Evolutionary conservation across 2,329 filamentous ascomycete species (phyloP), one percentile per base, ranked within the genome.

Genomic region (Claviceps pusilla): DNA sequence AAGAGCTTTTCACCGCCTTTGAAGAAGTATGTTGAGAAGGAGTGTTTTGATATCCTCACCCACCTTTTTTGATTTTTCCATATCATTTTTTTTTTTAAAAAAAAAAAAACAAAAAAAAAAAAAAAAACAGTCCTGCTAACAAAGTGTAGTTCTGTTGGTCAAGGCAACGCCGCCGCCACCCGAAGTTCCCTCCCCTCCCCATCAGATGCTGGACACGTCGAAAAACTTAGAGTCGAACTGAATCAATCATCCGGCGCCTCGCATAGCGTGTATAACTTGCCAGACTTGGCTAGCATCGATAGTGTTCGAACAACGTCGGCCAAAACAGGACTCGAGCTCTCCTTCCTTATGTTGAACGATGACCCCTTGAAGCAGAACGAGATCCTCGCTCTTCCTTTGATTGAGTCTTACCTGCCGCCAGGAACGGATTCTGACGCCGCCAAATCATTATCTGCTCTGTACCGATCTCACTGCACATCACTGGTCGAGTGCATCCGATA

Each of bases 401-500:
- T 98, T 61, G 82, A 87, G 58, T 76, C 80, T 5, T 95, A 89
- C 65, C 75, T 95, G 2, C 90, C 91, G 1, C 71, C 73, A 2
- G 86, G 87, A 54, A 95, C 90, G 7, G 93, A 98, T 66, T 75
- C 79, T 0, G 91, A 97, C 64, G 86, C 89, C 7, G 90, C 89
- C 31, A 87, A 87, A 62, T 90, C 89, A 4, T 74, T 98, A 28
- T 82, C 83, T 42, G 90, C 91, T 4, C 76, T 97, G 29, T 98
- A 98, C 66, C 83, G 89, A 51, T 93, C 91, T 3, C 91, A 97
- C 66, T 95, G 90, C 67, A 96, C 93, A 14, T 96, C 90, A 0
- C 78, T 98, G 5, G 86, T 98, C 37, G 93, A 98, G 69, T 91
- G 89, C 62, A 89, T 98, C 57, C 86, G 93, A 35, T 97, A 88